Percentiles rank a stretch among this genome's conserved stretches.
Conservation (phyloP, 176 grass and related monocot genomes). For the Saccharum officinarum region DNA sequence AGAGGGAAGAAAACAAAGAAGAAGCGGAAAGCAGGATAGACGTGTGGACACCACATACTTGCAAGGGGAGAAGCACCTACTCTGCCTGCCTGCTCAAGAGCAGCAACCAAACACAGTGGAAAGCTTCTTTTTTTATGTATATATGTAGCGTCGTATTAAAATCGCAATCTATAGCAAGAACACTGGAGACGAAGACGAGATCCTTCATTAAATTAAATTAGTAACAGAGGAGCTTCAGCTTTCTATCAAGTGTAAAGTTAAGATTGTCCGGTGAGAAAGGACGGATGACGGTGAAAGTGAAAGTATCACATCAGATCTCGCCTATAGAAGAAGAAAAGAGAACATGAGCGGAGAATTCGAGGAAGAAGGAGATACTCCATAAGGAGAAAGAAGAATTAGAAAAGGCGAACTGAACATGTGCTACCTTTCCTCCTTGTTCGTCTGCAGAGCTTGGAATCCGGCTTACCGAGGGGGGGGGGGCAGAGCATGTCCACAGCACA, state of each 20-base stretch:
- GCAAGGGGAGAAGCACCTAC: slow-evolving; percentile 9
- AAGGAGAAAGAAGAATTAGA: neutral
- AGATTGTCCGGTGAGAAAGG: neutral
- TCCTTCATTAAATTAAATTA: neutral
- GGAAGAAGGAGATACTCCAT: neutral
- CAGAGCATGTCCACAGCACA: neutral
- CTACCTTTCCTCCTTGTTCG: neutral
- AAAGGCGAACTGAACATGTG: neutral
- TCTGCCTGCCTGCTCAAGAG: neutral
- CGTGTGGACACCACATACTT: slow-evolving; percentile 14
- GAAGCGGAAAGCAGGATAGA: neutral
- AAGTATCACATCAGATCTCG: neutral
- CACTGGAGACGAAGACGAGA: neutral
- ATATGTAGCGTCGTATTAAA: neutral
- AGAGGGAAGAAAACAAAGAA: neutral
- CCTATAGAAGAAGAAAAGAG: neutral
- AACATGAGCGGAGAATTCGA: neutral
- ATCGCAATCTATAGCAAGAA: neutral
- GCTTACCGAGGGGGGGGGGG: neutral
- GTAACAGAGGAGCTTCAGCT: neutral
- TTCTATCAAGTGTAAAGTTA: neutral
- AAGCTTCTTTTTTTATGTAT: neutral
- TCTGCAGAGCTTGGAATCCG: neutral
- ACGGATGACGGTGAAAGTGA: slow-evolving; percentile 11
- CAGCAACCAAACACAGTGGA: slow-evolving; percentile 15